These are phyloP conservation scores for Trichoderma oligosporum DNA, from an alignment of 2,329 filamentous ascomycete genomes.

Conservation along the genomic window DNA sequence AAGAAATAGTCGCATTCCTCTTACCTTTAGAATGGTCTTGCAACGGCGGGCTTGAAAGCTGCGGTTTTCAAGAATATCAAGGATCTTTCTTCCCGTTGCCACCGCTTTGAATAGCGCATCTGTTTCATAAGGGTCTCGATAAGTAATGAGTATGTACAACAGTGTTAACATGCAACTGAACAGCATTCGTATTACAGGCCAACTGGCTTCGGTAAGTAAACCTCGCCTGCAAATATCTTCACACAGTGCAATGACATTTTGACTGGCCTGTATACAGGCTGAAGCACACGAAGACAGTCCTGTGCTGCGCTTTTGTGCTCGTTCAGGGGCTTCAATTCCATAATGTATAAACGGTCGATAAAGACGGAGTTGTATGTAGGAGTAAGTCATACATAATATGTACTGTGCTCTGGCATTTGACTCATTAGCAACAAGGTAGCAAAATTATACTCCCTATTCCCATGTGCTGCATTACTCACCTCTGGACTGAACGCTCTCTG, in stretches of 20 bases:
- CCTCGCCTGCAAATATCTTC: not conserved
- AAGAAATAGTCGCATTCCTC: not conserved
- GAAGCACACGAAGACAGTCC: not conserved
- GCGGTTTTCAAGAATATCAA: not conserved
- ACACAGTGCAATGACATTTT: slow-evolving; percentile 5
- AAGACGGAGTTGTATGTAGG: not conserved
- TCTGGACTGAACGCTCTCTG: not conserved
- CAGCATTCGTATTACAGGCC: not conserved
- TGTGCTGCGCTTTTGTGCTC: not conserved
- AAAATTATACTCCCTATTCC: no score
- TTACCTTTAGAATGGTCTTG: not conserved
- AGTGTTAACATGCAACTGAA: not conserved
- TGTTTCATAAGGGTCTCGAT: not conserved
- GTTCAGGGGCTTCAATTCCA: not conserved
- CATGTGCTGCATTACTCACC: no score
- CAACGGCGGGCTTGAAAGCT: not conserved
- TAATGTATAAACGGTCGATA: slow-evolving; percentile 6
- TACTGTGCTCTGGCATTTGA: not conserved
- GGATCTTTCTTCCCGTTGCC: not conserved
- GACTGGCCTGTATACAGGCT: not conserved
- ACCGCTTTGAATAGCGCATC: not conserved
- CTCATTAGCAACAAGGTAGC: not conserved
- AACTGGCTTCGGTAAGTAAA: not conserved
- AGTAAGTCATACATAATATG: not conserved
- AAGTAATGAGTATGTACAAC: not conserved